Percentiles rank a stretch among this genome's conserved stretches.
These are phyloP conservation scores for Aspergillus hancockii DNA, from an alignment of 495 filamentous ascomycete genomes.

Conservation along the genomic window DNA sequence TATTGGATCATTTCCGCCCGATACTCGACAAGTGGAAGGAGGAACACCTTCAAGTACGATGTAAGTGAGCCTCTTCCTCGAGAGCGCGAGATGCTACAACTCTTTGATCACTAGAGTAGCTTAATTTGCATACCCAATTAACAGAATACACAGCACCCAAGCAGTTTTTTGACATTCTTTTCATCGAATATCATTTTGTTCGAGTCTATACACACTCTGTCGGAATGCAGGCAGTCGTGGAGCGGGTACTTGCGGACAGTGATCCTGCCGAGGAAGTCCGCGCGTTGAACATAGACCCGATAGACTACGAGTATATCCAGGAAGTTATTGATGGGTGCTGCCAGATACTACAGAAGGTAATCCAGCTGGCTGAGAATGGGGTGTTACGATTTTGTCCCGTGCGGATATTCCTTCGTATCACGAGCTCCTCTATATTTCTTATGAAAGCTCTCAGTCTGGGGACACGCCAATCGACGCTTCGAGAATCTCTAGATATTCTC, in stretches of 20 bases:
- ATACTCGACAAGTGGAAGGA: constrained; percentile 53
- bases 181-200: constrained; percentile 57
- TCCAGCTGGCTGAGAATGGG: constrained; percentile 41
- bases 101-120: too few species aligned
- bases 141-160: constrained; percentile 34
- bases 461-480: constrained; percentile 47
- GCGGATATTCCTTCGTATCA: constrained; percentile 53
- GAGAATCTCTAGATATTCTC: constrained; percentile 50
- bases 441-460: constrained; percentile 56
- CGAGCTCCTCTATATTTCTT: constrained; percentile 53
- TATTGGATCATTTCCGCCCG: constrained; percentile 54
- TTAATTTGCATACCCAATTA: background rate
- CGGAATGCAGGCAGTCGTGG: constrained; percentile 56
- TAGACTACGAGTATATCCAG: constrained; percentile 57
- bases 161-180: constrained; percentile 47
- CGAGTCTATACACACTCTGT: constrained; percentile 55
- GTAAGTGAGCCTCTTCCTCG: constrained; percentile 22
- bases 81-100: background rate
- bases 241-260: constrained; percentile 44
- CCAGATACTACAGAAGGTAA: constrained; percentile 50
- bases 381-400: constrained; percentile 52
- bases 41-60: constrained; percentile 44
- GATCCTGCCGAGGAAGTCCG: constrained; percentile 41
- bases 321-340: constrained; percentile 57
- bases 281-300: constrained; percentile 51